Conservation (phyloP, 2,329 filamentous ascomycete genomes). For the Tolypocladium amazonense region DNA sequence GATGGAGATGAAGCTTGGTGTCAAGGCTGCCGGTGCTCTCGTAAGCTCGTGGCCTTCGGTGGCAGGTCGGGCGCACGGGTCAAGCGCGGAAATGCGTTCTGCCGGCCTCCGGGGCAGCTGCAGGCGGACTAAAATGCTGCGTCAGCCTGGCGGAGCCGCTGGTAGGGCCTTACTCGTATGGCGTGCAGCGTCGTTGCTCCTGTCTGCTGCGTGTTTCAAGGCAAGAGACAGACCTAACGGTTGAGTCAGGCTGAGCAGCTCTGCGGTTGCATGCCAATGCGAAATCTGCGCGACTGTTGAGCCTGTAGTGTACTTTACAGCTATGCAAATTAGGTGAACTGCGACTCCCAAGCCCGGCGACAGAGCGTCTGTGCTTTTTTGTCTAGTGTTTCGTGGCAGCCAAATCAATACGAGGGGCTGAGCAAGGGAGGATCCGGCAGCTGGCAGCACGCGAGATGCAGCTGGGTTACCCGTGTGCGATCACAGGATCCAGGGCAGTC, state of each 20-base stretch:
- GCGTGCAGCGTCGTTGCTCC: background rate
- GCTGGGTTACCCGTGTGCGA: background rate
- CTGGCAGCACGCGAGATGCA: background rate
- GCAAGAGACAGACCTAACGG: background rate
- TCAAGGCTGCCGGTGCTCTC: slow-evolving; percentile 14
- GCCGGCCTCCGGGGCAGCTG: slow-evolving; percentile 5
- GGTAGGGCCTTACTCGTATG: background rate
- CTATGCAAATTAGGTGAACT: too few species aligned
- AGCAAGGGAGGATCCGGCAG: background rate
- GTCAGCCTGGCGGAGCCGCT: background rate
- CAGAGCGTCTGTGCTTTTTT: background rate
- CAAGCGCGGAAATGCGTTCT: slow-evolving; percentile 2
- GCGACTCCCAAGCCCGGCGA: too few species aligned
- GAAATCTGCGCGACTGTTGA: background rate
- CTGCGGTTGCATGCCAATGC: background rate
- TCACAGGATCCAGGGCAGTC: background rate
- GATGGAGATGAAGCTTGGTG: slow-evolving; percentile 8
- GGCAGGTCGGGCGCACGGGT: background rate
- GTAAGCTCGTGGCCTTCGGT: slow-evolving; percentile 9
- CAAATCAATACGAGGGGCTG: background rate
- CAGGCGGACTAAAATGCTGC: background rate
- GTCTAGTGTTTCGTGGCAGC: background rate
- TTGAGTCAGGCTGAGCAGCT: background rate
- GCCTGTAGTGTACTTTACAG: background rate
- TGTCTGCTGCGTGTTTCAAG: background rate